Evolutionary conservation across 1,139 yeast species (phyloP).

Genomic region (Geotrichum fermentans): DNA sequence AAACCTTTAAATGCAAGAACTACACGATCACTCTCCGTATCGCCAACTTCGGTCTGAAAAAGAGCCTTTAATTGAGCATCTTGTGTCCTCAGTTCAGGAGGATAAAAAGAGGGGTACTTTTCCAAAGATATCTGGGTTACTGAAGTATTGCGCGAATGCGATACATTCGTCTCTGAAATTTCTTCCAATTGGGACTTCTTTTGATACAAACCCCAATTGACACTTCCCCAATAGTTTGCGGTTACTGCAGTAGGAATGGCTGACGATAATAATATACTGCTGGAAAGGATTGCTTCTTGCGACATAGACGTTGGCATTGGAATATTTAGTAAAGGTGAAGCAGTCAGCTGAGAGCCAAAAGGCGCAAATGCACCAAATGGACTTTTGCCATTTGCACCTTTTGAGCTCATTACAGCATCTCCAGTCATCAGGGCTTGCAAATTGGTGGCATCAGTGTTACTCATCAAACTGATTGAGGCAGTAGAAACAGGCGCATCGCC

Average conservation of each 20-base stretch:
- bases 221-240: constrained; percentile 91
- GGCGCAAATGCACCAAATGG: constrained; percentile 30
- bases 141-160: constrained; percentile 3
- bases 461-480: constrained; percentile 7
- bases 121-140: constrained; percentile 21
- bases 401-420: constrained; percentile 15
- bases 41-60: constrained; percentile 49
- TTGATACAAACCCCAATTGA: constrained; percentile 45
- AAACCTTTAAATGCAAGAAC: constrained; percentile 63
- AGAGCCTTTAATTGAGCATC: constrained; percentile 80
- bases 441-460: constrained; percentile 9
- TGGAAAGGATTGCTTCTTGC: constrained; percentile 63
- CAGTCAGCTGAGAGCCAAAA: constrained; percentile 31
- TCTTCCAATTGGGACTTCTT: background rate
- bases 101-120: constrained; percentile 60
- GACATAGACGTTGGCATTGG: constrained; percentile 79
- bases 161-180: background rate
- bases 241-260: constrained; percentile 74
- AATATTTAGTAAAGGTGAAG: constrained; percentile 44
- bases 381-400: constrained; percentile 3
- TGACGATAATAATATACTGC: constrained; percentile 54
- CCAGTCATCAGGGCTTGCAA: constrained; percentile 22
- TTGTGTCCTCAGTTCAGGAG: constrained; percentile 52
- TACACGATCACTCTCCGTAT: constrained; percentile 53
- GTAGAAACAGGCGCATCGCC: background rate